These are phyloP conservation scores for Calvatia gigantea DNA, from an alignment of 768 basidiomycete species.

Conservation along the genomic window DNA sequence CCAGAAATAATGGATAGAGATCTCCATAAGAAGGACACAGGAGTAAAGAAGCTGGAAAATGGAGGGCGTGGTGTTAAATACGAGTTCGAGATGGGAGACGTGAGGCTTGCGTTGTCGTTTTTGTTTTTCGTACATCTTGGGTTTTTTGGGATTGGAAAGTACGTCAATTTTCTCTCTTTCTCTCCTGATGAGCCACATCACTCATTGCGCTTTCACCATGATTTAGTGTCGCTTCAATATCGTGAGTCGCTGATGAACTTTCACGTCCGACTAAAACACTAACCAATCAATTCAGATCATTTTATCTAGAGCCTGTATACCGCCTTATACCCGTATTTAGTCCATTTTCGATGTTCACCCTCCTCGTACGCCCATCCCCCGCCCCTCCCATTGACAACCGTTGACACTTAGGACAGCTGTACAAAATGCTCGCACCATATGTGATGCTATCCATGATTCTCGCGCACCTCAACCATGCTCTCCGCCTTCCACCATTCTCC, in stretches of 20 bases:
- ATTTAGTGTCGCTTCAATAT: slow-evolving; percentile 75
- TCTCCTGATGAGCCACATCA: too few relatives aligned
- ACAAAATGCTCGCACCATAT: slow-evolving; percentile 82
- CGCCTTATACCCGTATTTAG: slow-evolving; percentile 85
- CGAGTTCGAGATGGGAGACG: slow-evolving; percentile 52
- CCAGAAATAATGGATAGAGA: neutral
- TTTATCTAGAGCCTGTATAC: slow-evolving; percentile 86
- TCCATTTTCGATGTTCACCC: slow-evolving; percentile 77
- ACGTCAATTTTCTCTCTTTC: slow-evolving; percentile 23
- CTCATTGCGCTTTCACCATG: too few relatives aligned
- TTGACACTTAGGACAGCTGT: slow-evolving; percentile 42
- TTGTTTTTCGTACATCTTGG: slow-evolving; percentile 84
- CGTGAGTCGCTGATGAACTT: slow-evolving; percentile 49
- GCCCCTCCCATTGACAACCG: neutral
- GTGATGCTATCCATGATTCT: slow-evolving; percentile 69
- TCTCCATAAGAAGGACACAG: neutral
- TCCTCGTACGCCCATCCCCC: slow-evolving; percentile 45
- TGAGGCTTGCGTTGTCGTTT: slow-evolving; percentile 77
- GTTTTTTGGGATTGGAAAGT: slow-evolving; percentile 87
- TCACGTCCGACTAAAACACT: neutral
- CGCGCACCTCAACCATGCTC: slow-evolving; percentile 61
- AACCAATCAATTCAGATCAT: slow-evolving; percentile 43
- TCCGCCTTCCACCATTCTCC: slow-evolving; percentile 74
- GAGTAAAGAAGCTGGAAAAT: too few relatives aligned
- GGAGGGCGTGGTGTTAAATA: slow-evolving; percentile 26